Percentiles rank a stretch among this genome's conserved stretches.
phyloP scores from a whole-genome alignment of 495 filamentous ascomycete genomes.

The Talaromyces ruber region DNA sequence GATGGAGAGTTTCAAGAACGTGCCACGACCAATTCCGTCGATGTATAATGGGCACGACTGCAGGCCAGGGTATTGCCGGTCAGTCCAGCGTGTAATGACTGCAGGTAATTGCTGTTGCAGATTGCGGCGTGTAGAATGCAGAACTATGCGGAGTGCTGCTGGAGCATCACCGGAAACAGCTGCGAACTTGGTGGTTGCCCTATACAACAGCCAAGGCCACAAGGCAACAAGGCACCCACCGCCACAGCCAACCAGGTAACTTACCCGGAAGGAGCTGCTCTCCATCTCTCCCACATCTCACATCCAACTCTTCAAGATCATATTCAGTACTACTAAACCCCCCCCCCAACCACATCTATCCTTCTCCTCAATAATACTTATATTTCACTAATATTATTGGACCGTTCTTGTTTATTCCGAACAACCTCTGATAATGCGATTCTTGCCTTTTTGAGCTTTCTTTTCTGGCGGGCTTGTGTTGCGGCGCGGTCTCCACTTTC shows the following conservation, averaged over 20 bases:
- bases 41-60: not conserved
- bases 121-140: not conserved
- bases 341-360: not conserved
- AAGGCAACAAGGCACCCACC: not conserved
- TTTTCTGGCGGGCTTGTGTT: not conserved
- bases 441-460: not conserved
- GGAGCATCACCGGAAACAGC: not conserved
- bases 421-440: not conserved
- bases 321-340: not conserved
- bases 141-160: not conserved
- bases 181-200: not conserved
- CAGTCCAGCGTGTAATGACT: not conserved
- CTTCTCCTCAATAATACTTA: not conserved
- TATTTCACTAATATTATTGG: not conserved
- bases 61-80: not conserved
- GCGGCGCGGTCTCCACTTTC: constrained; percentile 3
- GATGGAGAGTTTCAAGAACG: not conserved
- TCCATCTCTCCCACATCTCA: not conserved
- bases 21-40: not conserved
- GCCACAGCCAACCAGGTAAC: not conserved
- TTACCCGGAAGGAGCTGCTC: not conserved
- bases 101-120: not conserved
- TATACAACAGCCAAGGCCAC: not conserved
- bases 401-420: not conserved
- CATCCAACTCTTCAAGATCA: not conserved